Evolutionary conservation across 2,329 filamentous ascomycete genomes (phyloP).

Genomic region (Neonectria magnoliae): DNA sequence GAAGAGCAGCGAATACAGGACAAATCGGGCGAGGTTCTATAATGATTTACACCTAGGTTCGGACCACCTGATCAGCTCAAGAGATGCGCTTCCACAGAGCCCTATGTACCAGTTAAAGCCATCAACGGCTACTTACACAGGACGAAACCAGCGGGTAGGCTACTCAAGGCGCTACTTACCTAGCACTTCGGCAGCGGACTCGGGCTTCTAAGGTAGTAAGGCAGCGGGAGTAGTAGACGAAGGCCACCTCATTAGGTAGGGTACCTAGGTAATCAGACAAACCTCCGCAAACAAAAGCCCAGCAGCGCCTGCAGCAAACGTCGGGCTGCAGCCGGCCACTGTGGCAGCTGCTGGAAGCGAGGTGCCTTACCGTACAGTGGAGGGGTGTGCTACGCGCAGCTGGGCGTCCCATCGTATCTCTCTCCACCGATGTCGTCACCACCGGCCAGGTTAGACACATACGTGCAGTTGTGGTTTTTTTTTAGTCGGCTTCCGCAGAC

Average conservation of each 20-base stretch:
- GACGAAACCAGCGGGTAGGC: too few relatives aligned
- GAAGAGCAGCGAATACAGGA: neutral
- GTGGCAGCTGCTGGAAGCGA: neutral
- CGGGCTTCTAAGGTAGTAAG: too few relatives aligned
- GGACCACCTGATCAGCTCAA: neutral
- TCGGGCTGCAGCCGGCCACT: neutral
- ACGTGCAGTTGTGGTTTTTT: neutral
- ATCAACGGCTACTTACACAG: neutral
- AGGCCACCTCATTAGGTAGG: too few relatives aligned
- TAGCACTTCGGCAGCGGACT: too few relatives aligned
- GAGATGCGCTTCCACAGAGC: neutral
- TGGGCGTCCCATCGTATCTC: neutral
- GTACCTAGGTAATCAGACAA: too few relatives aligned
- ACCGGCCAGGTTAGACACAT: conserved; percentile 6
- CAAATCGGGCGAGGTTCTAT: neutral
- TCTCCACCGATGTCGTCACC: conserved; percentile 10
- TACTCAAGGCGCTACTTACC: too few relatives aligned
- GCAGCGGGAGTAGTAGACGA: too few relatives aligned
- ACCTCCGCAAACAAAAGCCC: too few relatives aligned
- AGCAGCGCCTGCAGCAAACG: neutral
- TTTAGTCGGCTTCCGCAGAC: conserved; percentile 1
- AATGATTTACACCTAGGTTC: neutral
- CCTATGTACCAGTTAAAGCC: neutral
- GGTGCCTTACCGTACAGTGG: neutral
- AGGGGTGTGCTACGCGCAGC: neutral